Evolutionary conservation across 2,329 filamentous ascomycete species (phyloP).

Genomic region (Alternaria consortialis): DNA sequence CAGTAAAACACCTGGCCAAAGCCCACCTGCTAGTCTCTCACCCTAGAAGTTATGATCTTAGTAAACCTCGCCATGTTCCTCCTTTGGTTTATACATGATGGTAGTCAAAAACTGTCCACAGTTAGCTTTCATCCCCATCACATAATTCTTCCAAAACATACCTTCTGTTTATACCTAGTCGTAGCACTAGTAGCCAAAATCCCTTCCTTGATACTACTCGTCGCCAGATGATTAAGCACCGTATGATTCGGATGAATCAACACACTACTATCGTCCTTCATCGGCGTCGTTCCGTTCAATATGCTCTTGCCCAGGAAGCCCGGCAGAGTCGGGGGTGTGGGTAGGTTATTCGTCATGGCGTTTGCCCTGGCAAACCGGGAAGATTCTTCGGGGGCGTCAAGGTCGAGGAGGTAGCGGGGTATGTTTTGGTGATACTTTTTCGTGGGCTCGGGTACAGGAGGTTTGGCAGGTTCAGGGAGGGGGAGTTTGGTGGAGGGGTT

Average conservation of each 20-base stretch:
- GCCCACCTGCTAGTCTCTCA: too few relatives aligned
- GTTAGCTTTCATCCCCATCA: slow-evolving; percentile 18
- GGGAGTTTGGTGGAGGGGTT: slow-evolving; percentile 32
- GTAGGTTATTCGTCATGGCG: slow-evolving; percentile 78
- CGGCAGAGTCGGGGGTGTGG: slow-evolving; percentile 83
- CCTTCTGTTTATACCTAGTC: slow-evolving; percentile 97
- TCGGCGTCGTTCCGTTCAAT: slow-evolving; percentile 85
- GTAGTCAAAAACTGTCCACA: slow-evolving; percentile 85
- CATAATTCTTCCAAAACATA: slow-evolving; percentile 49
- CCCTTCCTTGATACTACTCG: slow-evolving; percentile 97
- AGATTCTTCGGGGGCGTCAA: slow-evolving; percentile 84
- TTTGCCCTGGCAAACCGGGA: slow-evolving; percentile 77
- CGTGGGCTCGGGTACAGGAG: slow-evolving; percentile 37
- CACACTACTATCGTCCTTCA: slow-evolving; percentile 98
- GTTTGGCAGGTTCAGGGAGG: slow-evolving; percentile 38
- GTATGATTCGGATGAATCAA: slow-evolving; percentile 97
- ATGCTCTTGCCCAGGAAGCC: slow-evolving; percentile 95
- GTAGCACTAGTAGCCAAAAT: slow-evolving; percentile 95
- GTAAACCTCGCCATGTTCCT: slow-evolving; percentile 37
- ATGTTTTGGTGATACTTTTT: slow-evolving; percentile 76
- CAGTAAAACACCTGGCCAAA: too few relatives aligned
- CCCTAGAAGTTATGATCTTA: not conserved
- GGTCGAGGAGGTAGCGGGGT: slow-evolving; percentile 84
- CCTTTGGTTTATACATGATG: slow-evolving; percentile 94
- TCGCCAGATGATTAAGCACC: slow-evolving; percentile 93